phyloP scores from a whole-genome alignment of 805 yeast species.

The Wickerhamomyces hampshirensis region DNA sequence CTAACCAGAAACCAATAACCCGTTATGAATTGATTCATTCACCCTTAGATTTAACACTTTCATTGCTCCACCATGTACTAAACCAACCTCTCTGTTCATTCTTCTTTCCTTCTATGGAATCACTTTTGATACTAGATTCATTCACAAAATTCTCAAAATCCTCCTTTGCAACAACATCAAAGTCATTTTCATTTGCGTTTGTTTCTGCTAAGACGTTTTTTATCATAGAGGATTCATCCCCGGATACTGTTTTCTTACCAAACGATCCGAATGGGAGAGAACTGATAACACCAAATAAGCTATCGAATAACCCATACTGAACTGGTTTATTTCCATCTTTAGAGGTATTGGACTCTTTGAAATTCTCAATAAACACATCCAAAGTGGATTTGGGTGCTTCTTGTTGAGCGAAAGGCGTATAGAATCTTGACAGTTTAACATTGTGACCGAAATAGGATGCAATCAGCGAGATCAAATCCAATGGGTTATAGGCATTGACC shows the following conservation, averaged over 20 bases:
- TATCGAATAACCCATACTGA: constrained; percentile 8
- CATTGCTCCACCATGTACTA: constrained; percentile 10
- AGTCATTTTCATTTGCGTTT: constrained; percentile 28
- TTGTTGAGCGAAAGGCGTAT: too few relatives aligned
- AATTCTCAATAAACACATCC: constrained; percentile 10
- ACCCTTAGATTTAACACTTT: constrained; percentile 7
- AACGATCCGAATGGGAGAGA: constrained; percentile 1
- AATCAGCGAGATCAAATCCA: constrained; percentile 2
- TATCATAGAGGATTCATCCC: background rate
- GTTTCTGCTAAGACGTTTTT: background rate
- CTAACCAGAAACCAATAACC: too few relatives aligned
- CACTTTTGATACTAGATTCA: background rate
- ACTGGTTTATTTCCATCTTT: background rate
- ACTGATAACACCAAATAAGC: constrained; percentile 10
- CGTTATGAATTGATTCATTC: constrained; percentile 8
- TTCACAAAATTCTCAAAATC: constrained; percentile 18
- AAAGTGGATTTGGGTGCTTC: constrained; percentile 4
- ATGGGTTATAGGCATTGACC: constrained; percentile 7
- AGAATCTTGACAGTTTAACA: background rate
- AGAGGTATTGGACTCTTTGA: too few relatives aligned
- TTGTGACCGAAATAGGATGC: constrained; percentile 3
- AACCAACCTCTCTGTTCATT: constrained; percentile 9
- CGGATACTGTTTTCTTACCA: too few relatives aligned
- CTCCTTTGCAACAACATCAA: constrained; percentile 40
- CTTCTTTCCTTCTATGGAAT: constrained; percentile 1